A percentile compares a stretch with the other conserved stretches of the same genome.
Conservation (phyloP, 2,329 filamentous ascomycete species). For the Magnaporthales sp. region DNA sequence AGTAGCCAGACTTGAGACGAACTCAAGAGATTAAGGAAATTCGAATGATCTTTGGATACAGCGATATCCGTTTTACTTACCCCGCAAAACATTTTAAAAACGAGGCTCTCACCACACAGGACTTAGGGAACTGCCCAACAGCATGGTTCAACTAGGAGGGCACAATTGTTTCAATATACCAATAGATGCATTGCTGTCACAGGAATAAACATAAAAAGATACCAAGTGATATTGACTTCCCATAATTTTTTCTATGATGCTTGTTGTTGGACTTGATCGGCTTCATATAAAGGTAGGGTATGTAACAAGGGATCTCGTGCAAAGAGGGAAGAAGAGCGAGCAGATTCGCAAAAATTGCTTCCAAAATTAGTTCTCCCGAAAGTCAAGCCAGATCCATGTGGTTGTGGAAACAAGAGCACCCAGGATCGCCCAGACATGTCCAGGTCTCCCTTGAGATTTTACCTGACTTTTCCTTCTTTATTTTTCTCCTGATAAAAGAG, state of each 20-base stretch:
- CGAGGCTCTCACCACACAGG: no score
- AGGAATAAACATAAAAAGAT: no score
- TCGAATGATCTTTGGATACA: not conserved
- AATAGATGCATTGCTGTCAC: no score
- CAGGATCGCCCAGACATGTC: not conserved
- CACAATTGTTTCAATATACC: no score
- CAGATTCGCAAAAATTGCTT: not conserved
- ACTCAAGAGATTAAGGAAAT: not conserved
- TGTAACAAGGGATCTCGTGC: not conserved
- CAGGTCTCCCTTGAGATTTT: not conserved
- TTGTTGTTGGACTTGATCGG: not conserved
- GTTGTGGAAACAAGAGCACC: not conserved
- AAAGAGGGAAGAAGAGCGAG: not conserved
- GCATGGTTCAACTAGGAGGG: no score
- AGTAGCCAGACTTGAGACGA: not conserved
- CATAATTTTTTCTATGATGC: no score
- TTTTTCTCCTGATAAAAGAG: not conserved
- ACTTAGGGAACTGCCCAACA: no score
- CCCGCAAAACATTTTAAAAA: no score
- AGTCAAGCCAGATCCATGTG: not conserved
- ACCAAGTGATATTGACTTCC: no score
- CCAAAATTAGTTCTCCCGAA: not conserved
- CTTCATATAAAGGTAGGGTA: not conserved
- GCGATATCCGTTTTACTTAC: no score
- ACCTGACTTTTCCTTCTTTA: not conserved